Base-by-base conservation (phyloP, 495 filamentous ascomycete genomes). In the Penicillium malachiteum region DNA sequence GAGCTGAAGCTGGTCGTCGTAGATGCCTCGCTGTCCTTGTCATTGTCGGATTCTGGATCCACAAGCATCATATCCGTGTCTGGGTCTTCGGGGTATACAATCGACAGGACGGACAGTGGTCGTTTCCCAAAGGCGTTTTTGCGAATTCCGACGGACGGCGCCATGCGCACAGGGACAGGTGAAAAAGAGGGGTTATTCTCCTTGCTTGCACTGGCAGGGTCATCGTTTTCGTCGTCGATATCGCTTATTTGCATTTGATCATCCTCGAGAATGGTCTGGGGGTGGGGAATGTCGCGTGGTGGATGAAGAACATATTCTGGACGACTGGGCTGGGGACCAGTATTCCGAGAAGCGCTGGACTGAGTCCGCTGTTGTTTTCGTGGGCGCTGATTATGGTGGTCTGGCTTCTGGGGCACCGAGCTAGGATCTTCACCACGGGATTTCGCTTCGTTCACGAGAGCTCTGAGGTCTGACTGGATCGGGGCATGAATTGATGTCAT, bases 401-500 rank as follows among this genome's bases (percentile, higher is more conserved):
- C 1, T 63, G 16, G 1, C 10, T 60, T 56, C 14, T 68, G 56
- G 18, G 67, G 44, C 0, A 48, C 58, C 12, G 71, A 64, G 4
- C 59, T 65, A 8, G 66, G 58, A 21, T 84, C 82, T 56, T 87
- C 85, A 12, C 86, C 86, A 58, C 85, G 70, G 39, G 68, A 65
- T 60, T 80, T 84, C 16, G 87, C 86, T 65, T 86, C 80, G 18
- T 63, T 53, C 10, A 81, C 84, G 13, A 71, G 72, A 7, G 60
- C 58, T 40, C 65, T 65, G 31, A 81, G 39, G 2, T 74, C 70
- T 10, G 58, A 43, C 1, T 85, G 83, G 31, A 88, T 71, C 0
- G 59, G 65, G 0, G 87, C 87, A 54, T 90, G 85, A 26, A 89
- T 84, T 3, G 78, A 81, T 13, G 85, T 85, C 84, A 87, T 87